phyloP scores from a whole-genome alignment of 179 eudicot species.

The Silene coronaria region DNA sequence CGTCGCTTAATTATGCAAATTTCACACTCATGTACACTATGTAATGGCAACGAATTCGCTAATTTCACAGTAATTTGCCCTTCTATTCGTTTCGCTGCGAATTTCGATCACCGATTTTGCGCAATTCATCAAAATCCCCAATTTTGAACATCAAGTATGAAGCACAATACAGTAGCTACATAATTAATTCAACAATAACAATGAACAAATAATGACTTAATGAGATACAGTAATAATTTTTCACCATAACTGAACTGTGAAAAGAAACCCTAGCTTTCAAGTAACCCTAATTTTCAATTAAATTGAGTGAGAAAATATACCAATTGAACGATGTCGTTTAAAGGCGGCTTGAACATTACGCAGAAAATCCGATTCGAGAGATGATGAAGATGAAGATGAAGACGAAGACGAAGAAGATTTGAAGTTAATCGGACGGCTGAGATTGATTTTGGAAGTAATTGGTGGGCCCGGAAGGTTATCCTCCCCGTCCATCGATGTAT shows the following conservation, averaged over 20 bases:
- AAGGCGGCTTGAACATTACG: constrained; percentile 77
- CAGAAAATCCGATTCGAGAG: constrained; percentile 45
- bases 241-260: not conserved
- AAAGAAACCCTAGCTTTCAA: constrained; percentile 20
- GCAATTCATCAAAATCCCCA: not conserved
- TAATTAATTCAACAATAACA: not conserved
- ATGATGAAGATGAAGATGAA: constrained; percentile 37
- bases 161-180: not conserved
- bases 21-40: not conserved
- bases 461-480: constrained; percentile 57
- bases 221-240: not conserved
- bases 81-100: not conserved
- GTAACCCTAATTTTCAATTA: constrained; percentile 20
- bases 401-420: constrained; percentile 33
- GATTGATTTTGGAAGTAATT: constrained; percentile 24
- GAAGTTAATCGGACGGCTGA: constrained; percentile 34
- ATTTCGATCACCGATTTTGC: not conserved
- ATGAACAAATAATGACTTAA: not conserved
- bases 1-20: not conserved
- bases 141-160: not conserved
- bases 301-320: constrained; percentile 26
- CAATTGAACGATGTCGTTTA: constrained; percentile 80
- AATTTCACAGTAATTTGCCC: not conserved
- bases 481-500: constrained; percentile 64
- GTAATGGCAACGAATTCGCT: not conserved